Base-by-base conservation (phyloP, 345 rosid genomes). In the Murraya paniculata region DNA sequence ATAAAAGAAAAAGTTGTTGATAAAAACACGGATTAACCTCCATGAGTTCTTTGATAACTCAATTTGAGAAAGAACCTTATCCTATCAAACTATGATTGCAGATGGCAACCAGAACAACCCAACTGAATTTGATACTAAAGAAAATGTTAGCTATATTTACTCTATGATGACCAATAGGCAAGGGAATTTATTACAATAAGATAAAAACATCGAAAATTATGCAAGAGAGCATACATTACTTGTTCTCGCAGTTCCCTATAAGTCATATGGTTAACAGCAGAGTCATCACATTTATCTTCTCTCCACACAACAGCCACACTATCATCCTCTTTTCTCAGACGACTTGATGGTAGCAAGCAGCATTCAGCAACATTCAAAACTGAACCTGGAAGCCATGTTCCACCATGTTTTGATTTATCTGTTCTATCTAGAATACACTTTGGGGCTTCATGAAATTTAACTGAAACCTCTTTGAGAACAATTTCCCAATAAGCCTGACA, bases 321-420 rank as follows among this genome's bases (percentile, higher is more conserved):
- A 60, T 86, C 78, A 76, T 93, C 95, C 25, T 82, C 84, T 80
- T 89, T 93, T 74, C 85, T 81, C 5, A 86, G 92, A 82, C 84
- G 87, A 74, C 14, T 82, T 3, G 83, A 69, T 41, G 99, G 90
- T 30, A 78, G 83, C 79, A 95, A 80, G 83, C 94, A 95, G 83
- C 91, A 93, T 68, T 93, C 97, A 16, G 98, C 87, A 28, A 93
- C 90, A 67, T 95, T 95, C 56, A 93, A 64, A 74, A 86, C 88
- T 1, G 95, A 72, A 65, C 88, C 95, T 1, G 97, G 96, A 80
- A 95, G 90, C 97, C 99, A 95, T 16, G 84, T 82, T 77, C 98
- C 94, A 30, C 75, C 84, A 19, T 64, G 90, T 76, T 80, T 90
- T 31, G 89, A 89, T 75, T 84, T 77, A 76, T 90, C 87, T 9